Evolutionary conservation across 2,329 filamentous ascomycete species (phyloP).

Genomic region (Fusarium sp.): DNA sequence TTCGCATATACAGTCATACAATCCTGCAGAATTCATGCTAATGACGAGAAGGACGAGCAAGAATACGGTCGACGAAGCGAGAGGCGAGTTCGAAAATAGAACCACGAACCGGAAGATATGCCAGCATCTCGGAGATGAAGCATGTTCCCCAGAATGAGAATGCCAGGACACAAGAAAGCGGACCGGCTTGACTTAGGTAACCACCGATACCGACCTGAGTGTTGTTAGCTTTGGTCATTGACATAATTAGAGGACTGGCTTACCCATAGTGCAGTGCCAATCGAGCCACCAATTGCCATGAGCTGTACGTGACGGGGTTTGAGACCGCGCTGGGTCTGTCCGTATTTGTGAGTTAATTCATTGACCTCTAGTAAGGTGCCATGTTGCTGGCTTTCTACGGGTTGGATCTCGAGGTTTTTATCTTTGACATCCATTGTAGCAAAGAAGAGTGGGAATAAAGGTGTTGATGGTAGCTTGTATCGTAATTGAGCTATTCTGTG

Average conservation of each 20-base stretch:
- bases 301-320: conserved; percentile 60
- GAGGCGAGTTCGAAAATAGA: conserved; percentile 66
- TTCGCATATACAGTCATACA: no score
- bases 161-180: conserved; percentile 57
- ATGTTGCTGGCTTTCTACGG: not conserved
- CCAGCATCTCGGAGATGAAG: conserved; percentile 66
- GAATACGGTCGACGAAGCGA: conserved; percentile 69
- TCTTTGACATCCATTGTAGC: not conserved
- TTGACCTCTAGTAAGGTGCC: not conserved
- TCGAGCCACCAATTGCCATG: conserved; percentile 62
- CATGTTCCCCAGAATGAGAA: conserved; percentile 58
- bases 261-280: conserved; percentile 58
- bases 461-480: not conserved
- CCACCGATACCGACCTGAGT: conserved; percentile 55
- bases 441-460: not conserved
- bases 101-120: conserved; percentile 65
- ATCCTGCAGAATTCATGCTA: no score
- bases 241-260: not conserved
- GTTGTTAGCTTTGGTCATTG: not conserved
- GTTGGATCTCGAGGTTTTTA: not conserved
- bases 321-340: conserved; percentile 50
- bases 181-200: conserved; percentile 57
- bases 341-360: conserved; percentile 39
- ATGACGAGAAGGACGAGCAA: no score
- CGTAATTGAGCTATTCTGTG: not conserved